Evolutionary conservation across 192 early-diverging fungal species (phyloP).

Genomic region (Umbelopsis sp.): DNA sequence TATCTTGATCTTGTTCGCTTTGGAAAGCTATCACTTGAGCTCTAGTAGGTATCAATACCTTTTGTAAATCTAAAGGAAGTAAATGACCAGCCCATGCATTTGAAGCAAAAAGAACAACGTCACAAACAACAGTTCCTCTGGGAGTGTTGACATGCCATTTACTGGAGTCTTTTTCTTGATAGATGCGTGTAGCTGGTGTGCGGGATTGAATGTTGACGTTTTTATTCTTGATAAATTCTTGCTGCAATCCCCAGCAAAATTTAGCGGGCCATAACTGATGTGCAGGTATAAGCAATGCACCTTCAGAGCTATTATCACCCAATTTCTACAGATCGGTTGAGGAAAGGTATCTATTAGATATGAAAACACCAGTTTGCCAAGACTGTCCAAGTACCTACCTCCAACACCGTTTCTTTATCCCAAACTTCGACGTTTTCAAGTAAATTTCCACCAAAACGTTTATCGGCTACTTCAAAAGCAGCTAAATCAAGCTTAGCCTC

Average conservation of each 20-base stretch:
- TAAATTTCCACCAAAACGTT: not conserved
- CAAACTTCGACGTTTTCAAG: not conserved
- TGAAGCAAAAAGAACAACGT: not conserved
- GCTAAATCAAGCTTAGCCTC: constrained; percentile 2
- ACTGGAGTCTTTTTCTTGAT: not conserved
- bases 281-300: constrained; percentile 4
- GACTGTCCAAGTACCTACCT: not conserved
- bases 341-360: not conserved
- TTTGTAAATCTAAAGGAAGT: not conserved
- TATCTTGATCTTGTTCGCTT: not conserved
- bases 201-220: constrained; percentile 4
- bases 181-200: not conserved
- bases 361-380: not conserved
- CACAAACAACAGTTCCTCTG: not conserved
- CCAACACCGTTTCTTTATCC: not conserved
- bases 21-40: constrained; percentile 5
- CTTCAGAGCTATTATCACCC: not conserved
- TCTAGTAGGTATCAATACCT: not conserved
- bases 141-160: constrained; percentile 3
- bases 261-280: constrained; percentile 11
- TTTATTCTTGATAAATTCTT: constrained; percentile 1
- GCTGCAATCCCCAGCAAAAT: not conserved
- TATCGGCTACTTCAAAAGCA: not conserved
- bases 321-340: not conserved
- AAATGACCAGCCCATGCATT: not conserved